phyloP scores from a whole-genome alignment of 176 grass and related monocot genomes.

The Lolium perenne region DNA sequence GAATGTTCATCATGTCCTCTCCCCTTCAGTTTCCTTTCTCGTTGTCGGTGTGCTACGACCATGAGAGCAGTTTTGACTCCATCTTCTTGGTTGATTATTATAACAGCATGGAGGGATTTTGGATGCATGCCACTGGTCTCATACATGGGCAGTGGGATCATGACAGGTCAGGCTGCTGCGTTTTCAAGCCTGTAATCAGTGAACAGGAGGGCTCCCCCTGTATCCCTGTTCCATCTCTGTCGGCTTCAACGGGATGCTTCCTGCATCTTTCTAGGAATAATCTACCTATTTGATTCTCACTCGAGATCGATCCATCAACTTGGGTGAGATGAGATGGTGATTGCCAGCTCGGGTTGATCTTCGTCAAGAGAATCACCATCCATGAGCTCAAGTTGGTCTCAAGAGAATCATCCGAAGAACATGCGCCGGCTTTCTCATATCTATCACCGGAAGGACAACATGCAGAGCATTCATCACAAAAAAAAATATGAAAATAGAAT shows the following conservation, averaged over 20 bases:
- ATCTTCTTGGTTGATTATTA: slow-evolving; percentile 25
- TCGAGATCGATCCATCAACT: not conserved
- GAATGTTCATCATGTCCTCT: slow-evolving; percentile 31
- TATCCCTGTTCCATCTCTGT: slow-evolving; percentile 49
- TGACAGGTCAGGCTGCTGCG: slow-evolving; percentile 54
- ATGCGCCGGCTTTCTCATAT: not conserved
- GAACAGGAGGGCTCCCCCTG: slow-evolving; percentile 50
- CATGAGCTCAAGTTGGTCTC: not conserved
- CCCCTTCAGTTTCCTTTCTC: slow-evolving; percentile 3
- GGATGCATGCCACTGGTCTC: slow-evolving; percentile 36
- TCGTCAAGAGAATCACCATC: not conserved
- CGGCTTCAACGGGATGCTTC: slow-evolving; percentile 41
- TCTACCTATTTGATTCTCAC: slow-evolving; percentile 3
- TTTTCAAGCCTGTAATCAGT: slow-evolving; percentile 48
- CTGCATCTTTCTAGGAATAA: slow-evolving; percentile 23
- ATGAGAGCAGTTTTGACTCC: slow-evolving; percentile 21
- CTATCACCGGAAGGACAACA: not conserved
- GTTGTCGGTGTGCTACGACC: not conserved
- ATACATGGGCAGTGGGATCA: slow-evolving; percentile 46
- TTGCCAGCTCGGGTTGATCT: not conserved
- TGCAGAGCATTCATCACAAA: not conserved
- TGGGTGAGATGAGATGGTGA: not conserved
- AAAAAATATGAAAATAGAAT: no score
- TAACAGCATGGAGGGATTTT: slow-evolving; percentile 28
- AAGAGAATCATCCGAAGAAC: not conserved